Base-by-base conservation (phyloP, 805 yeast genomes). In the fission yeast (Schizosaccharomyces pombe) region DNA sequence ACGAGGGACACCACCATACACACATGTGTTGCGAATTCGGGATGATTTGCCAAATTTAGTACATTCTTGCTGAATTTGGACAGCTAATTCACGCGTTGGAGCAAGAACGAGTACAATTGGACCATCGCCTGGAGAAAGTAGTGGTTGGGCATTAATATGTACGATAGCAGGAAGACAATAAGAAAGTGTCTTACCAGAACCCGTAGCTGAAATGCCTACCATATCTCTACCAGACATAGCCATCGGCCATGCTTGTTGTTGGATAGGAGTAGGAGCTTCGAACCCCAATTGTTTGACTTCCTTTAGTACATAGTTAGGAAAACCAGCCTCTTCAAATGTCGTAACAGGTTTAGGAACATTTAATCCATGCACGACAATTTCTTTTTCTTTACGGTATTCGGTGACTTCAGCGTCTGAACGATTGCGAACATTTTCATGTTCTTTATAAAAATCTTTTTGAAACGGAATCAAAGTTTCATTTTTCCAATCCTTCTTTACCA, bases 241-340 rank as follows among this genome's bases (percentile, higher is more conserved):
- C 98, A 91, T 91, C 59, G 98, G 98, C 98, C 98, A 91, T 74
- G 98, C 98, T 74, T 91, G 98, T 70, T 95, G 85, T 74, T 91
- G 98, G 65, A 91, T 91, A 60, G 85, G 86, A 56, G 98, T 91
- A 63, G 98, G 98, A 60, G 73, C 77, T 56, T 80, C 91, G 73
- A 91, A 91, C 58, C 97, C 97, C 70, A 84, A 86, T 57, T 79
- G 79, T 70, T 82, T 77, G 62, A 91, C 87, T 74, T 89, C 95
- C 57, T 70, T 73, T 65, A 91, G 75, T 49, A 89, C 96, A 67
- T 89, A 87, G 62, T 79, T 83, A 60, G 98, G 98, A 77, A 91
- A 89, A 52, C 96, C 96, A 65, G 95, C 95, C 74, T 91, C 97
- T 60, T 91, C 95, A 62, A 91, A 91, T 53, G 76, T 63, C 61